Evolutionary conservation across 2,329 filamentous ascomycete species (phyloP).

Genomic region (Emericellopsis atlantica): DNA sequence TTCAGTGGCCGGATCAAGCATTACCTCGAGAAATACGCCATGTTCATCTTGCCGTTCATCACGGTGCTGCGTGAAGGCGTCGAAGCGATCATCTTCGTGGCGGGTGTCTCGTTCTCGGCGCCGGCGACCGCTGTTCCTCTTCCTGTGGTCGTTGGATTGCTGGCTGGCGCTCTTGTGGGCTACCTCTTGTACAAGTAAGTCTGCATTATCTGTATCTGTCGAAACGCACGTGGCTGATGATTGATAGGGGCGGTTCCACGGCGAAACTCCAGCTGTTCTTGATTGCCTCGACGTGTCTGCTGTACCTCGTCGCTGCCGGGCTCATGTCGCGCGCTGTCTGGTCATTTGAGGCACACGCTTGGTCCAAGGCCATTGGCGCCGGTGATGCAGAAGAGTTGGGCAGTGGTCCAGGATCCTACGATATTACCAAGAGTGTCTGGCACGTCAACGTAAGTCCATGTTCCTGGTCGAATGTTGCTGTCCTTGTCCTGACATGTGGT

Average conservation of each 20-base stretch:
- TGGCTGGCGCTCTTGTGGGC: conserved; percentile 54
- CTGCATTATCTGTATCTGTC: neutral
- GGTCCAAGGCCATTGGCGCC: conserved; percentile 47
- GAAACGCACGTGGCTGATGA: neutral
- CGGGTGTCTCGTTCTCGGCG: conserved; percentile 66
- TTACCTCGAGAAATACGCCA: conserved; percentile 65
- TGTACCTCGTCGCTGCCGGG: conserved; percentile 75
- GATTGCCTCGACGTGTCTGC: conserved; percentile 67
- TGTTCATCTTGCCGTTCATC: conserved; percentile 79
- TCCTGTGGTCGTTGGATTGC: conserved; percentile 59
- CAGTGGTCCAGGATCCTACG: conserved; percentile 61
- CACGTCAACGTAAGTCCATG: conserved; percentile 56
- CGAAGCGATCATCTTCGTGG: conserved; percentile 77
- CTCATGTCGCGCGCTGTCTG: conserved; percentile 69
- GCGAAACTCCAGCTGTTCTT: conserved; percentile 56
- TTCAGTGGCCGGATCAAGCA: conserved; percentile 36
- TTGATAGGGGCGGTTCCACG: conserved; percentile 24
- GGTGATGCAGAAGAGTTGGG: conserved; percentile 38
- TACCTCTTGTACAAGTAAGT: conserved; percentile 67
- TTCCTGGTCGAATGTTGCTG: too few species aligned
- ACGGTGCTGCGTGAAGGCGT: conserved; percentile 80
- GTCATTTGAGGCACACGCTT: conserved; percentile 59
- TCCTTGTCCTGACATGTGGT: conserved; percentile 1
- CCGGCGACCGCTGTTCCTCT: conserved; percentile 69
- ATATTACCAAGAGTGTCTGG: conserved; percentile 69